Evolutionary conservation across 805 yeast species (phyloP), one percentile per base, ranked within the genome.

Genomic region (Myxozyma kluyveri): DNA sequence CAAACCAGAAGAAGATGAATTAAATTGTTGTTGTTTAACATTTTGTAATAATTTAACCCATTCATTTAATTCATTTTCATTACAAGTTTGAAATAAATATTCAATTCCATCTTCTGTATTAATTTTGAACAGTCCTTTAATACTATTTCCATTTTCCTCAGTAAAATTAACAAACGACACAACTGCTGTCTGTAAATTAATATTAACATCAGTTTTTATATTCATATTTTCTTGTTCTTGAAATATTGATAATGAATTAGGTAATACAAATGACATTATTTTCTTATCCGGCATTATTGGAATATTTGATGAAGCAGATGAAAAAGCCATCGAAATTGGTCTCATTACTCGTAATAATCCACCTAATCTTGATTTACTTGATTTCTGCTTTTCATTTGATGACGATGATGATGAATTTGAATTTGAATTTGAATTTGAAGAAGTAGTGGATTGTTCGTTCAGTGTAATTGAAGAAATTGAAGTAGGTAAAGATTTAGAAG

Each of bases 71-170:
- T 86, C 95, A 1, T 63, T 55, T 4, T 81, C 83, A 55, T 68
- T 72, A 0, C 77, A 64, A 0, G 91, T 83, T 67, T 91, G 96
- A 62, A 90, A 75, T 36, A 80, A 72, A 63, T 70, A 77, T 50
- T 83, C 86, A 12, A 77, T 77, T 12, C 77, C 77, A 50, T 73
- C 74, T 29, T 70, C 72, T 61, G 72, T 67, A 10, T 74, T 67
- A 22, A 78, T 57, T 52, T 74, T 75, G 64, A 77, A 75, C 33
- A 74, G 64, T 51, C 59, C 54, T 26, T 9, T 18, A 3, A 45
- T 44, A 18, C 27, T 47, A 27, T 18, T 42, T 10, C 35, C 75
- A 69, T 59, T 73, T 61, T 64, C 69, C 58, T 58, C 72, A 74
- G 29, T 72, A 55, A 68, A 71, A 57, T 68, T 73, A 56, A 60